Percentiles rank a stretch among this genome's conserved stretches.
phyloP scores from a whole-genome alignment of 2,329 filamentous ascomycete genomes.

The Pyricularia sp. region DNA sequence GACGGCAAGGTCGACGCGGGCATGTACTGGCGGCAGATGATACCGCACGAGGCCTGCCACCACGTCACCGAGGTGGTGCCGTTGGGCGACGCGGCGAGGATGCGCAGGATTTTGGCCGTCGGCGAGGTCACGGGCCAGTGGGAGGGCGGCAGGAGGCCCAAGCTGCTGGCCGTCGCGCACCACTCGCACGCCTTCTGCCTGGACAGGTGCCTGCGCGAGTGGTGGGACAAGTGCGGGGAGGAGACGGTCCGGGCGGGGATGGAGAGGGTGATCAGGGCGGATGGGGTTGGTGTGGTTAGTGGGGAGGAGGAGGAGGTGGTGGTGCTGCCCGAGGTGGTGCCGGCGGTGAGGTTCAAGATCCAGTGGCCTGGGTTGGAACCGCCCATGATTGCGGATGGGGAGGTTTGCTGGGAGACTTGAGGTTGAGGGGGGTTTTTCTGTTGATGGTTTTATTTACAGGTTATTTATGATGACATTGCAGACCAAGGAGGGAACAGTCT shows the following conservation, averaged over 20 bases:
- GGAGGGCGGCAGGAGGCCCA: not conserved
- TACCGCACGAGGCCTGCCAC: not conserved
- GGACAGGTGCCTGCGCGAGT: not conserved
- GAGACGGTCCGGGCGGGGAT: not conserved
- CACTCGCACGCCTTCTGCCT: not conserved
- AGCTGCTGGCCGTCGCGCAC: not conserved
- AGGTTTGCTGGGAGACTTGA: not conserved
- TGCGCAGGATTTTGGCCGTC: not conserved
- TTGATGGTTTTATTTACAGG: too few relatives aligned
- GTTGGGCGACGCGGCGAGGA: not conserved
- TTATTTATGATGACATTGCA: too few relatives aligned
- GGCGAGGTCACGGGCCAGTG: not conserved
- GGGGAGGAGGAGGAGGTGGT: not conserved
- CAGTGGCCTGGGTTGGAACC: not conserved
- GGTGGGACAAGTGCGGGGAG: not conserved
- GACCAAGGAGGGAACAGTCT: too few relatives aligned
- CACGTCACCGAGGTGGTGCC: constrained; percentile 1
- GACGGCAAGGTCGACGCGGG: not conserved
- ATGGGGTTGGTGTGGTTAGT: not conserved
- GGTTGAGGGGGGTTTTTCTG: too few relatives aligned
- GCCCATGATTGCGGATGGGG: not conserved
- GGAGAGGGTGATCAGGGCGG: not conserved
- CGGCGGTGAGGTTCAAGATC: constrained; percentile 1
- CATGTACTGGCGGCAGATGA: not conserved
- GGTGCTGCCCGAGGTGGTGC: not conserved